Evolutionary conservation across 1,284 basidiomycete genomes (phyloP).

Genomic region (Cystobasidiaceae sp.): DNA sequence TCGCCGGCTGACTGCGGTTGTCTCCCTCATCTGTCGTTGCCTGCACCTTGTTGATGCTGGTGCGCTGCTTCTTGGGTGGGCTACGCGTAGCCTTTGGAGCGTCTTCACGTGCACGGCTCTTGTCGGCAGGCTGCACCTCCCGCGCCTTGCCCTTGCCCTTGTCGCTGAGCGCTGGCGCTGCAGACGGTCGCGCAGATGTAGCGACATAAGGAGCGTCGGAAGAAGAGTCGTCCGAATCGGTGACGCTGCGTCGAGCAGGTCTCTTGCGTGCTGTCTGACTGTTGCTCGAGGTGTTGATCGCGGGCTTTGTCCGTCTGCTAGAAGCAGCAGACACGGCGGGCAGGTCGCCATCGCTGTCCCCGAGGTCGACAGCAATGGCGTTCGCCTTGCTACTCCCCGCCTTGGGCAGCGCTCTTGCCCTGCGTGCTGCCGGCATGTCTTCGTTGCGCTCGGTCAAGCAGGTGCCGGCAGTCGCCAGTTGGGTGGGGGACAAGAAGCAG

Average conservation of each 20-base stretch:
- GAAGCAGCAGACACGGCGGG: not conserved
- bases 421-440: not conserved
- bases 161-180: not conserved
- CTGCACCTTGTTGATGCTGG: not conserved
- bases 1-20: not conserved
- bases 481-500: no score
- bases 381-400: not conserved
- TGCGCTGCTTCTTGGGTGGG: not conserved
- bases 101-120: no score
- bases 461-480: no score
- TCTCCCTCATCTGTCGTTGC: not conserved
- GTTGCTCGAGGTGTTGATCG: not conserved
- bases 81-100: no score
- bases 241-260: not conserved
- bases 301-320: not conserved
- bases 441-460: no score
- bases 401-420: not conserved
- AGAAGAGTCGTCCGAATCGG: slow-evolving; percentile 4
- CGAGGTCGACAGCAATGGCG: not conserved
- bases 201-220: not conserved
- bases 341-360: not conserved
- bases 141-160: not conserved
- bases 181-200: not conserved
- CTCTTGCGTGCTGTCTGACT: not conserved
- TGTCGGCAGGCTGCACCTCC: no score